A percentile compares a stretch with the other conserved stretches of the same genome.
These are phyloP conservation scores for Erythrophleum ivorense DNA, from an alignment of 331 rosid genomes.

Conservation along the genomic window DNA sequence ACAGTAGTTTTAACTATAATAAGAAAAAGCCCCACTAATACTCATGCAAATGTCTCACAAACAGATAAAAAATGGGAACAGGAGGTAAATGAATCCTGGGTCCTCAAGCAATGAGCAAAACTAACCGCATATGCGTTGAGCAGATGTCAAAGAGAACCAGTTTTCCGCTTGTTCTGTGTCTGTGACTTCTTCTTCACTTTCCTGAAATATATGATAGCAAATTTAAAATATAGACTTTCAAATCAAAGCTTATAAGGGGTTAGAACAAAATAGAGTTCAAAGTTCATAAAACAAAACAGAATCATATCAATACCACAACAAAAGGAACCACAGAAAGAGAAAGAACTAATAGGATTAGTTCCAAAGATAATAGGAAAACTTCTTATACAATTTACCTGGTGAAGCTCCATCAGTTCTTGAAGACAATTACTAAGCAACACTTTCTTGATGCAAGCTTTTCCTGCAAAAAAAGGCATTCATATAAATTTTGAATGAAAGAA, in stretches of 20 bases:
- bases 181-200: conserved; percentile 96
- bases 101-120: conserved; percentile 41
- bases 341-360: conserved; percentile 22
- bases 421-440: conserved; percentile 95
- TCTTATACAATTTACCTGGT: conserved; percentile 70
- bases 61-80: conserved; percentile 31
- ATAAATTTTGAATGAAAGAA: not conserved
- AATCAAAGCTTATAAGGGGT: not conserved
- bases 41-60: conserved; percentile 29
- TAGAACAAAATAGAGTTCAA: conserved; percentile 18
- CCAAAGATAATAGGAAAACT: conserved; percentile 23
- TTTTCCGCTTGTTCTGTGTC: conserved; percentile 99
- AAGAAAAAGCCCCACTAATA: not conserved
- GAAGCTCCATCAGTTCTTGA: conserved; percentile 99
- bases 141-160: conserved; percentile 97
- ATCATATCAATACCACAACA: conserved; percentile 26
- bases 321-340: conserved; percentile 14
- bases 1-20: not conserved
- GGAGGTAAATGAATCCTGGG: conserved; percentile 3
- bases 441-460: conserved; percentile 98
- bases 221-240: conserved; percentile 23
- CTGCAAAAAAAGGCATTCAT: conserved; percentile 48
- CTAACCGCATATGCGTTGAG: conserved; percentile 96
- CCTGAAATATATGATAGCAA: conserved; percentile 57
- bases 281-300: not conserved